Evolutionary conservation across 306 rosid species (phyloP).

Genomic region (Vicia sativa): DNA sequence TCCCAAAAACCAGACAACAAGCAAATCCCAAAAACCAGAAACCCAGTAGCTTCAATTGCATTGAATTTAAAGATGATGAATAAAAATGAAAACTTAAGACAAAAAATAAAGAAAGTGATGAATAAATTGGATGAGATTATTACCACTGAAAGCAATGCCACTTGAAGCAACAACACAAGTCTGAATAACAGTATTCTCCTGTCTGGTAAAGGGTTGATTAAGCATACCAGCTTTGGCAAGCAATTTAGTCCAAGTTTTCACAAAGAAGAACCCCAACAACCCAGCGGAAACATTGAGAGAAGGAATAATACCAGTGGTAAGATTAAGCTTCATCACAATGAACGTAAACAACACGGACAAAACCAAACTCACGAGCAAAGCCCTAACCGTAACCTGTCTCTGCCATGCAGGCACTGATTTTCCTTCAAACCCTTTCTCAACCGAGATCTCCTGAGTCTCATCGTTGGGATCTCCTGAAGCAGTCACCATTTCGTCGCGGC

Average conservation of each 20-base stretch:
- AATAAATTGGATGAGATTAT: neutral
- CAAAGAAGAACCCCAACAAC: slow-evolving; percentile 51
- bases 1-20: neutral
- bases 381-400: slow-evolving; percentile 41
- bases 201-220: slow-evolving; percentile 43
- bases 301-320: slow-evolving; percentile 53
- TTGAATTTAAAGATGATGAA: neutral
- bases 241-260: slow-evolving; percentile 47
- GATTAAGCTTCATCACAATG: slow-evolving; percentile 54
- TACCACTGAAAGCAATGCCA: slow-evolving; percentile 60
- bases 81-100: slow-evolving; percentile 10
- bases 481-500: neutral
- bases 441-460: neutral
- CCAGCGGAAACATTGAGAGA: slow-evolving; percentile 54
- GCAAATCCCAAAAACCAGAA: neutral
- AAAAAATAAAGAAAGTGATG: neutral
- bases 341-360: slow-evolving; percentile 46
- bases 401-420: slow-evolving; percentile 47
- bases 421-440: slow-evolving; percentile 43
- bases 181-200: slow-evolving; percentile 57
- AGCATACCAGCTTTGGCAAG: slow-evolving; percentile 35
- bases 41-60: neutral
- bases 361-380: slow-evolving; percentile 41
- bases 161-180: slow-evolving; percentile 52
- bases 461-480: neutral